Evolutionary conservation across 2,329 filamentous ascomycete genomes (phyloP), one percentile per base, ranked within the genome.

Genomic region (Geoglossum cookeanum): DNA sequence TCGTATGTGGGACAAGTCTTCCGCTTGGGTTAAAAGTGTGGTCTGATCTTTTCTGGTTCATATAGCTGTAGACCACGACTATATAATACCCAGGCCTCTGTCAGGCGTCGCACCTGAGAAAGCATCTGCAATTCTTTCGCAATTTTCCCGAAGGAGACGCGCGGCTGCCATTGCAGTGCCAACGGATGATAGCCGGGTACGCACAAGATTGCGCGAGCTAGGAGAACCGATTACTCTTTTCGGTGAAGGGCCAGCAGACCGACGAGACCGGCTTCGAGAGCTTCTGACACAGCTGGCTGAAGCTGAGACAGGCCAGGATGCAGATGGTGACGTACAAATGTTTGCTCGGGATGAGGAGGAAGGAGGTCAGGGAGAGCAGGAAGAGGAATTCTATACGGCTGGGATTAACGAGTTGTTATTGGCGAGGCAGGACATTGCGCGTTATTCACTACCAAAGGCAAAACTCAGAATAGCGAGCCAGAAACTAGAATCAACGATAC

Each of bases 191-290:
- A 83, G 79, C 60, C 81, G 86, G 64, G 90, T 98, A 53, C 85
- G 89, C 60, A 76, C 81, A 42, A 82, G 80, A 62, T 77, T 97
- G 59, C 82, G 92, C 62, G 85, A 92, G 65, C 77, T 95, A 61
- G 88, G 87, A n/a, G 86, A 98, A 67, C 92, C 92, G 9, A 82
- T 97, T 57, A 98, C 91, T 0, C 76, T 97, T 0, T 98, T 98
- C 62, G 92, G 90, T 59, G 92, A 98, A 72, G 87, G 87, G 0
- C 83, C 84, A 1, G 83, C 80, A 30, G 91, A 97, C 64, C 77
- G 92, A 59, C 79, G 94, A 72, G 90, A 95, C 66, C 81, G 92
- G 61, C 70, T 98, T 64, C 81, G 92, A 61, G 85, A 88, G 64
- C 73, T 96, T 32, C 74, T 98, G 62, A 83, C 83, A 1, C 80